These are phyloP conservation scores for Graphiopsis chlorocephala DNA, from an alignment of 2,329 filamentous ascomycete species.

Conservation along the genomic window DNA sequence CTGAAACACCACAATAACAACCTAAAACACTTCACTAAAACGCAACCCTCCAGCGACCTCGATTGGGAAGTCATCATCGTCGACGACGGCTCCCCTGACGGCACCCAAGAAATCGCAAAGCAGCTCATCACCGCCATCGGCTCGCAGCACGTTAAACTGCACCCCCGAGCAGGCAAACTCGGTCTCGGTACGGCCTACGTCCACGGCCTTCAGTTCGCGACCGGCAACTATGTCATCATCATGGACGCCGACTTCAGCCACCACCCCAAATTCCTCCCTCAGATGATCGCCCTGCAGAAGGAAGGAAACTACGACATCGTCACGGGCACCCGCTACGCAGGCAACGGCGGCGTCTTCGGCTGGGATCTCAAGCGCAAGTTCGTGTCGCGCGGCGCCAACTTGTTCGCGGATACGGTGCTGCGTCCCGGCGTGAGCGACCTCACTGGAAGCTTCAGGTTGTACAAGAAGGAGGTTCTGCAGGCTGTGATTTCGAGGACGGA, in stretches of 20 bases:
- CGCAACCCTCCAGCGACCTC: slow-evolving; percentile 63
- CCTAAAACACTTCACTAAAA: neutral
- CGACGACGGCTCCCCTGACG: slow-evolving; percentile 95
- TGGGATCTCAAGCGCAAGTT: slow-evolving; percentile 86
- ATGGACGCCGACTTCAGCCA: slow-evolving; percentile 99
- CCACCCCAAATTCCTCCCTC: slow-evolving; percentile 97
- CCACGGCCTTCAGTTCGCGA: slow-evolving; percentile 84
- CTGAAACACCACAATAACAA: neutral
- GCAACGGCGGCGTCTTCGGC: slow-evolving; percentile 80
- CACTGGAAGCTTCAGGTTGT: slow-evolving; percentile 90
- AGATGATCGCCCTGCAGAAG: slow-evolving; percentile 83
- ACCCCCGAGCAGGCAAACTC: slow-evolving; percentile 88
- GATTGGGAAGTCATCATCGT: slow-evolving; percentile 98
- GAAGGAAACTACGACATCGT: slow-evolving; percentile 87
- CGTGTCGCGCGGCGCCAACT: slow-evolving; percentile 81
- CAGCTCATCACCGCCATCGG: slow-evolving; percentile 86
- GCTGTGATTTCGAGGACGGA: slow-evolving; percentile 88
- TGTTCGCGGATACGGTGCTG: slow-evolving; percentile 93
- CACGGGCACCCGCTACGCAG: slow-evolving; percentile 91
- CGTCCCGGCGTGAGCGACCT: slow-evolving; percentile 92
- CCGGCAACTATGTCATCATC: slow-evolving; percentile 96
- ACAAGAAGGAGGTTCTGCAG: slow-evolving; percentile 85
- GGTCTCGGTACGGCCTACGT: slow-evolving; percentile 97
- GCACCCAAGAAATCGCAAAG: slow-evolving; percentile 83
- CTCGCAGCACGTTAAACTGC: slow-evolving; percentile 72